phyloP scores from a whole-genome alignment of 495 filamentous ascomycete genomes.

The Cercophora scortea region DNA sequence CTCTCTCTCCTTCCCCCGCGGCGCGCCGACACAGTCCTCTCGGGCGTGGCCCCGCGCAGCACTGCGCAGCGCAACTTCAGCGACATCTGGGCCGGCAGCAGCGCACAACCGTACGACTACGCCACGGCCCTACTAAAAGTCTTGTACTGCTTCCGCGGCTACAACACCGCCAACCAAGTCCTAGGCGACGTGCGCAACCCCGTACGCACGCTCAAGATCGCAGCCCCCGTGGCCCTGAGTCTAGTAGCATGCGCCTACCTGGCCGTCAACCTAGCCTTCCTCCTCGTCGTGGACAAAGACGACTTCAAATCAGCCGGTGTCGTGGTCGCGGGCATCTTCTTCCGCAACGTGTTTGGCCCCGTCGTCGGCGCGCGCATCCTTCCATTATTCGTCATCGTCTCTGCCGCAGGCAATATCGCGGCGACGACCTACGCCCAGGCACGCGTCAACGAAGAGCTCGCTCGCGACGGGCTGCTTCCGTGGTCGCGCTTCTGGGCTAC shows the following conservation, averaged over 20 bases:
- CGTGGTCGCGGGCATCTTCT: conserved; percentile 40
- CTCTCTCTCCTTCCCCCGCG: not conserved
- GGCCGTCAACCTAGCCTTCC: conserved; percentile 58
- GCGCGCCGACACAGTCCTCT: conserved; percentile 4
- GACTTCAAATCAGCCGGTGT: conserved; percentile 45
- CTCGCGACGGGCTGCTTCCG: conserved; percentile 57
- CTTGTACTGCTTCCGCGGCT: conserved; percentile 42
- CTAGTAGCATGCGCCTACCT: conserved; percentile 54
- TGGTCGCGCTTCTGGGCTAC: conserved; percentile 37
- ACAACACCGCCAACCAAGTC: conserved; percentile 42
- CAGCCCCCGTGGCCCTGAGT: conserved; percentile 51
- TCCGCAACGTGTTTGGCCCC: conserved; percentile 36
- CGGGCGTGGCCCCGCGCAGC: conserved; percentile 10
- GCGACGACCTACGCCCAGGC: conserved; percentile 45
- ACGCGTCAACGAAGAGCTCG: conserved; percentile 61
- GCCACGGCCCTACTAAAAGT: conserved; percentile 42
- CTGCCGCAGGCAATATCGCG: conserved; percentile 52
- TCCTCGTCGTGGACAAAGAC: conserved; percentile 31
- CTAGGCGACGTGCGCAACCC: conserved; percentile 54
- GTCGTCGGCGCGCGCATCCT: conserved; percentile 31
- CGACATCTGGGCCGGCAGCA: conserved; percentile 19
- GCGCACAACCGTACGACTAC: conserved; percentile 32
- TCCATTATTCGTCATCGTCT: conserved; percentile 53
- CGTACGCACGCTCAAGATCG: conserved; percentile 51
- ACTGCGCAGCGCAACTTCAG: conserved; percentile 26